These are phyloP conservation scores for Iris macrosiphon DNA, from an alignment of 106 monocot genomes.

Conservation along the genomic window DNA sequence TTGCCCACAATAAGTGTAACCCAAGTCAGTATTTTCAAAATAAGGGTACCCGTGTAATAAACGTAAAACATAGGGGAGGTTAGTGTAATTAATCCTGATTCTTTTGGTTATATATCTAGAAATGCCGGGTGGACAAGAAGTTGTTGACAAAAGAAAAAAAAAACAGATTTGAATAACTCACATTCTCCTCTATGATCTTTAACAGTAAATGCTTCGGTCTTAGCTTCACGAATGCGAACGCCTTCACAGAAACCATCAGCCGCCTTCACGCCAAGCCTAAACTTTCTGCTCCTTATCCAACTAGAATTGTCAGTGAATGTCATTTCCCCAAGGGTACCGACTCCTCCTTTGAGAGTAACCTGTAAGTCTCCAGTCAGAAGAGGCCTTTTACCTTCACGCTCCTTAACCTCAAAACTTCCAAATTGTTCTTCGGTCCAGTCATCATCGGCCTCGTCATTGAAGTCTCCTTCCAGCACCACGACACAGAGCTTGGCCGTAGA, in stretches of 20 bases:
- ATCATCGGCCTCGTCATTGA: constrained; percentile 12
- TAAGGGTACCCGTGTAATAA: too few species aligned
- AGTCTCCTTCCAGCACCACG: constrained; percentile 22
- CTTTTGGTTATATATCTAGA: too few species aligned
- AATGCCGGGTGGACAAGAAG: too few species aligned
- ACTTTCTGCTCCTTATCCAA: constrained; percentile 39
- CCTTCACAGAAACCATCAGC: constrained; percentile 13
- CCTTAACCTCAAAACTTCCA: constrained; percentile 21
- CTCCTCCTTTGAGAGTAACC: constrained; percentile 17
- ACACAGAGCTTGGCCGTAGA: constrained; percentile 13
- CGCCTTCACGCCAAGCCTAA: constrained; percentile 28
- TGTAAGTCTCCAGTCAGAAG: constrained; percentile 32
- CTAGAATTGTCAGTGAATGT: constrained; percentile 47
- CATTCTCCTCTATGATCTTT: constrained; percentile 49
- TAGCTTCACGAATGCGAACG: constrained; percentile 25
- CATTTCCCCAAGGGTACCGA: constrained; percentile 16
- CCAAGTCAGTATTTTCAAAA: too few species aligned
- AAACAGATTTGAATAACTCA: background rate
- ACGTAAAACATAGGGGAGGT: too few species aligned
- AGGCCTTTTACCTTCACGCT: constrained; percentile 30
- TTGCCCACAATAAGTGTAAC: too few species aligned
- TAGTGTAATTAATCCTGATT: too few species aligned
- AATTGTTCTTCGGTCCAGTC: constrained; percentile 24
- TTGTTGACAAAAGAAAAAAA: background rate
- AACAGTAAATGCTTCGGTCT: constrained; percentile 25